Base-by-base conservation (phyloP, 257 asterid species). In the Leonotis leonurus region DNA sequence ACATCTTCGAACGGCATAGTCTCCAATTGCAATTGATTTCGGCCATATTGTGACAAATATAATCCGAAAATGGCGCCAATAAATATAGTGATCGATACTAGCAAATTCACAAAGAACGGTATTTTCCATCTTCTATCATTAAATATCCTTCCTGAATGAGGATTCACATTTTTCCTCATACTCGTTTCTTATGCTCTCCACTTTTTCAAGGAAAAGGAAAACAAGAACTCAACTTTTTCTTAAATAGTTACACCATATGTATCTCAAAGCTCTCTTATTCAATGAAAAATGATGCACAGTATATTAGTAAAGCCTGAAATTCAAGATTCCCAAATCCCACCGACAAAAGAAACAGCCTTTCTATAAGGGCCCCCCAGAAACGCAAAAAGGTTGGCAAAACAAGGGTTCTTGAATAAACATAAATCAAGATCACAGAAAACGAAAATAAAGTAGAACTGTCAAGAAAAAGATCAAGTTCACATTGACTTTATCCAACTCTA, bases 41-140 rank as follows among this genome's bases (percentile, higher is more conserved):
- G 78, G 21, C 75, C 77, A 70, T 80, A 67, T 0, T 87, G 81
- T 24, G 93, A 75, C 25, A 77, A 51, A 73, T 78, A 77, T 22
- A 83, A 68, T 59, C 90, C 85, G 29, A 81, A 88, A 35, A 86
- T 60, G 14, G 83, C 62, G 9, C 79, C 70, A 9, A 87, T 86
- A 32, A 75, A 73, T 32, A 92, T 71, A 25, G 95, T 84, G 63
- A 83, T 66, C 5, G 91, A 89, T 27, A 83, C 89, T 43, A 86
- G 79, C 53, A 92, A 76, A 77, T 90, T 83, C 33, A 82, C 70
- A 67, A 92, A 81, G 70, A 89, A 89, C 7, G 97, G 97, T 33
- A 86, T 39, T 74, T 75, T 92, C 99, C 99, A 89, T 71, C 83
- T 83, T 65, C 95, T 78, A 67, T 88, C 97, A 70, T 74, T 73